Evolutionary conservation across 441 rosid species (phyloP).

Genomic region (Euphorbia schlechtendalii): DNA sequence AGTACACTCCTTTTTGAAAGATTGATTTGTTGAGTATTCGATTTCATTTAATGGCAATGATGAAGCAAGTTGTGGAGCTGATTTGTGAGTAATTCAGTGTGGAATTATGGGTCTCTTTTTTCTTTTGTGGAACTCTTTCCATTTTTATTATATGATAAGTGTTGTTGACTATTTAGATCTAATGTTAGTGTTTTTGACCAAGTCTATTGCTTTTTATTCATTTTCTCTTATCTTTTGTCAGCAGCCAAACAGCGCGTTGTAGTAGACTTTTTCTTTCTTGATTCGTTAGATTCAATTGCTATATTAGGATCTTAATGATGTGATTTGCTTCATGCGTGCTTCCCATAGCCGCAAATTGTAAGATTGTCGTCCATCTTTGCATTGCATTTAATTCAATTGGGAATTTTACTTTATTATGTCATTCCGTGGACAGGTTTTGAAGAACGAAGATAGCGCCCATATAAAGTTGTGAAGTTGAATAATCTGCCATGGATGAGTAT

Average conservation of each 20-base stretch:
- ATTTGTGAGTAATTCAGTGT: background rate
- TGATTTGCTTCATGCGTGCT: background rate
- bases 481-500: slow-evolving; percentile 47
- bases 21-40: background rate
- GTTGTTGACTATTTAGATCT: background rate
- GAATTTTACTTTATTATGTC: background rate
- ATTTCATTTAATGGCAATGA: slow-evolving; percentile 2
- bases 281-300: slow-evolving; percentile 12
- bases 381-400: background rate
- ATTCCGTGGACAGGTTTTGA: slow-evolving; percentile 18
- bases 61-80: background rate
- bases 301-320: background rate
- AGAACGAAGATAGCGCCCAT: slow-evolving; percentile 14
- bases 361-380: background rate
- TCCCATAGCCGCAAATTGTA: background rate
- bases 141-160: background rate
- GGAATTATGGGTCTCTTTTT: background rate
- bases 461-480: slow-evolving; percentile 11
- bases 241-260: background rate
- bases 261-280: background rate
- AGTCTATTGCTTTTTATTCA: background rate
- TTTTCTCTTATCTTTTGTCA: background rate
- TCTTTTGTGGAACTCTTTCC: background rate
- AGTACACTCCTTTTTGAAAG: background rate
- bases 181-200: background rate